A percentile compares a stretch with the other conserved stretches of the same genome.
Conservation (phyloP, 768 basidiomycete species). For the Sarcodon sp. region DNA sequence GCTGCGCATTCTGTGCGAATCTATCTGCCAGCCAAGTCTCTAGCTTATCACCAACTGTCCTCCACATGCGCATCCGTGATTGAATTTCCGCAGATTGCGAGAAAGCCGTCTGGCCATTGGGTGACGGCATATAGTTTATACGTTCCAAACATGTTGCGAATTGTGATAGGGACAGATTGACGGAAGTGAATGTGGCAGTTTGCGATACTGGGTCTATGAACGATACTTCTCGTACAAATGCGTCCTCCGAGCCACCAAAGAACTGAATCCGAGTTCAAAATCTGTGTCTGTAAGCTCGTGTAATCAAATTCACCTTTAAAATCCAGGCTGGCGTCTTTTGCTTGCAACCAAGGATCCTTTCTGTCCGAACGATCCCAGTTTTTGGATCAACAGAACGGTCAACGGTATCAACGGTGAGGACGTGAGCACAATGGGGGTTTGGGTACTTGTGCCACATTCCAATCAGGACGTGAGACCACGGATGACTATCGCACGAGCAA, state of each 20-base stretch:
- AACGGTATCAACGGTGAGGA: conserved; percentile 76
- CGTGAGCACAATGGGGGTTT: conserved; percentile 84
- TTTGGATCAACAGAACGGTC: conserved; percentile 73
- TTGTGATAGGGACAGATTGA: conserved; percentile 91
- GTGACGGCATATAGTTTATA: conserved; percentile 74
- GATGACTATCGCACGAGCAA: conserved; percentile 40
- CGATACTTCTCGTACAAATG: conserved; percentile 89
- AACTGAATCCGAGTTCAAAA: conserved; percentile 30
- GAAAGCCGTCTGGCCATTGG: conserved; percentile 55
- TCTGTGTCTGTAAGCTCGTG: not conserved
- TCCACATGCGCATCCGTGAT: conserved; percentile 70
- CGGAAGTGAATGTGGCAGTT: conserved; percentile 75
- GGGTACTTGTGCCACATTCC: conserved; percentile 97
- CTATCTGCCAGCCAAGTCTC: conserved; percentile 81
- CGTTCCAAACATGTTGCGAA: conserved; percentile 87
- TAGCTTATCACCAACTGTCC: conserved; percentile 67
- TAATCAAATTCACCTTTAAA: conserved; percentile 53
- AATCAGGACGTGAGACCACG: conserved; percentile 84
- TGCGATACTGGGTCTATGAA: conserved; percentile 80
- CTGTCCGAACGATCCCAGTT: conserved; percentile 85
- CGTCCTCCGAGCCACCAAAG: conserved; percentile 88
- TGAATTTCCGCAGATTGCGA: conserved; percentile 88
- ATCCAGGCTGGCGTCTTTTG: conserved; percentile 91
- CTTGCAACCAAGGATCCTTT: conserved; percentile 82
- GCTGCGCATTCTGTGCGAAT: conserved; percentile 85